Conservation (phyloP, 139 green algal species). For the Pseudopediastrum boryanum region DNA sequence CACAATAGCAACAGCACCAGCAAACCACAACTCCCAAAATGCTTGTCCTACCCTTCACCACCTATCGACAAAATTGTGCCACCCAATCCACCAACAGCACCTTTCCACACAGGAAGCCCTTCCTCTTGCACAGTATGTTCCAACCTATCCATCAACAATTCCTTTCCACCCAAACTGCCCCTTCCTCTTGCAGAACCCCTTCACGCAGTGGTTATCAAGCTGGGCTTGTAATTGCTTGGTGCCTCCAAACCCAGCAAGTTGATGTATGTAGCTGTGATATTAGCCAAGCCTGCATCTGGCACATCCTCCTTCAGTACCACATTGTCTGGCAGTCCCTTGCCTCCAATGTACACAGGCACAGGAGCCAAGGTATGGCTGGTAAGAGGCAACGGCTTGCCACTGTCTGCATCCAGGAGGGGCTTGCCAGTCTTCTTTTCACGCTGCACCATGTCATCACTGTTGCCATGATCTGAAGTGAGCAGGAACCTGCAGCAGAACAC, state of each 20-base stretch:
- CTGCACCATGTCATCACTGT: constrained; percentile 97
- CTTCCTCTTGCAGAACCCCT: too few relatives aligned
- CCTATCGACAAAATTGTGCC: too few relatives aligned
- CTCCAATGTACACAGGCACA: constrained; percentile 86
- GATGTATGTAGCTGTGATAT: constrained; percentile 92
- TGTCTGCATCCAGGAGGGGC: constrained; percentile 51
- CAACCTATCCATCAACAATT: too few relatives aligned
- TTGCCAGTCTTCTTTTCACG: constrained; percentile 87
- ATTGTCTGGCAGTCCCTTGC: constrained; percentile 78
- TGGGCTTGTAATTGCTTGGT: constrained; percentile 24
- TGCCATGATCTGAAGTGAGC: constrained; percentile 93
- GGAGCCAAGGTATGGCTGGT: constrained; percentile 91
- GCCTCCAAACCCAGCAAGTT: constrained; percentile 89
- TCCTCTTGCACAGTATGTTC: too few relatives aligned
- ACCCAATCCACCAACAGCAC: too few relatives aligned
- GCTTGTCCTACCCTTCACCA: too few relatives aligned
- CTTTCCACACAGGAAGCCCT: too few relatives aligned
- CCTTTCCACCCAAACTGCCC: too few relatives aligned
- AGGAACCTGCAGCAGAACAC: constrained; percentile 72
- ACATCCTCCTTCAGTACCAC: constrained; percentile 76
- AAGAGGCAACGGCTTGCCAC: constrained; percentile 81
- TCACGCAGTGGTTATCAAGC: constrained; percentile 27
- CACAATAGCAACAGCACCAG: too few relatives aligned
- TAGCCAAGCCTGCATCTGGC: constrained; percentile 87
- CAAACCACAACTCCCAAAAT: too few relatives aligned